Evolutionary conservation across 345 rosid species (phyloP).

Genomic region (Linum trigynum): DNA sequence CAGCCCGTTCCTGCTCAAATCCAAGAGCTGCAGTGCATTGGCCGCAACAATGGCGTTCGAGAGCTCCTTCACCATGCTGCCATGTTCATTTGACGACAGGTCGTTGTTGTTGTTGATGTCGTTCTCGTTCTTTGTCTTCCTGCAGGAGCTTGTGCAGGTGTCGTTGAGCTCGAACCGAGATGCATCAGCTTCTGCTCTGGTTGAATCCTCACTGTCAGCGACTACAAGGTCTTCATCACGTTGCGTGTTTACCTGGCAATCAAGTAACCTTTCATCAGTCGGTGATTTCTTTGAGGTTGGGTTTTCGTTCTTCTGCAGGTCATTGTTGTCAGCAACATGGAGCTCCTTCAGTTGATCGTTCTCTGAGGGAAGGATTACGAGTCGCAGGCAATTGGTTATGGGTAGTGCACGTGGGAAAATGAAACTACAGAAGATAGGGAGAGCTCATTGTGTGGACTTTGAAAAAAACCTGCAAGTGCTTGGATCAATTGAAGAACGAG

Average conservation of each 20-base stretch:
- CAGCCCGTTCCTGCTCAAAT: conserved; percentile 68
- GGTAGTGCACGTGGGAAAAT: neutral
- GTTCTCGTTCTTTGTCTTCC: conserved; percentile 15
- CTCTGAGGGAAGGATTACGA: conserved; percentile 31
- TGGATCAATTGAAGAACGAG: conserved; percentile 58
- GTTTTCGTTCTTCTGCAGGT: conserved; percentile 21
- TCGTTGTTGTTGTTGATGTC: conserved; percentile 8
- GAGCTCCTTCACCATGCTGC: conserved; percentile 31
- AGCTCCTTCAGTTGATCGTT: conserved; percentile 67
- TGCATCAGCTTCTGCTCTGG: conserved; percentile 12
- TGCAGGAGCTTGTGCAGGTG: conserved; percentile 42
- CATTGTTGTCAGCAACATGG: conserved; percentile 49
- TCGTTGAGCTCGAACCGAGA: conserved; percentile 30
- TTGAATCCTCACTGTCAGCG: conserved; percentile 80
- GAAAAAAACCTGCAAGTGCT: conserved; percentile 55
- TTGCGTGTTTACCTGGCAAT: conserved; percentile 24
- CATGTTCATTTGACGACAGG: conserved; percentile 16
- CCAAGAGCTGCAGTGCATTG: conserved; percentile 49
- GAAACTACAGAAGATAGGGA: neutral
- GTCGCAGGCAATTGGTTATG: neutral
- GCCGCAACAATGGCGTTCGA: conserved; percentile 53
- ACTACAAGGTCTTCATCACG: conserved; percentile 46
- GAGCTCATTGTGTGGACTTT: neutral
- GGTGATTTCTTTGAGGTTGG: conserved; percentile 4
- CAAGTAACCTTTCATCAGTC: conserved; percentile 12